phyloP scores from a whole-genome alignment of 768 basidiomycete species.

The Pleurotus giganteus region DNA sequence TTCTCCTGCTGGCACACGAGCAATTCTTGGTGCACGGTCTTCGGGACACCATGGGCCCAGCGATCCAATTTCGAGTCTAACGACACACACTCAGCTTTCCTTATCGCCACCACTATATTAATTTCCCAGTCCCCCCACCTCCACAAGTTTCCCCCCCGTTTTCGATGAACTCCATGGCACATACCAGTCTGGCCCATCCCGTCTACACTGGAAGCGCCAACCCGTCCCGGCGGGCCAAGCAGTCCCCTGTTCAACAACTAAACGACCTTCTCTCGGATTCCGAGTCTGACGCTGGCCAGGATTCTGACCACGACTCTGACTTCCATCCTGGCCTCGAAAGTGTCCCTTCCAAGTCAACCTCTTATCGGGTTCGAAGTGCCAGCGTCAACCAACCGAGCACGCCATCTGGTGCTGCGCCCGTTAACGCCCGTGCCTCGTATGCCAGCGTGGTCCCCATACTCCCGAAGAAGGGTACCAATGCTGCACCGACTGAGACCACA shows the following conservation, averaged over 20 bases:
- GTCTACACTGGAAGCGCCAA: slow-evolving; percentile 35
- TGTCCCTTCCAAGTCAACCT: background rate
- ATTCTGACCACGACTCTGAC: slow-evolving; percentile 6
- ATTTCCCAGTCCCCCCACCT: background rate
- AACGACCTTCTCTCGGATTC: background rate
- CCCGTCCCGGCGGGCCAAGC: slow-evolving; percentile 38
- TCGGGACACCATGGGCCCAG: background rate
- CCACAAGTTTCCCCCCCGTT: background rate
- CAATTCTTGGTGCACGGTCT: slow-evolving; percentile 11
- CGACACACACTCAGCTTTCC: slow-evolving; percentile 6
- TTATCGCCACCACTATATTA: slow-evolving; percentile 7
- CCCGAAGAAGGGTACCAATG: slow-evolving; percentile 17
- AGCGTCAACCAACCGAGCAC: slow-evolving; percentile 10
- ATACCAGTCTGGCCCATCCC: slow-evolving; percentile 14
- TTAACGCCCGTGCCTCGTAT: background rate
- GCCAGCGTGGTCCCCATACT: slow-evolving; percentile 19
- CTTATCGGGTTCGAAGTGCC: slow-evolving; percentile 11
- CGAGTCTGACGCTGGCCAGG: slow-evolving; percentile 7
- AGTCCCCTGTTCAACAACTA: slow-evolving; percentile 4
- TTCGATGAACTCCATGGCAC: background rate
- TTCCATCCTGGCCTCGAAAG: slow-evolving; percentile 11
- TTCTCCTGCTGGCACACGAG: slow-evolving; percentile 22
- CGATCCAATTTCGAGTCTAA: slow-evolving; percentile 4
- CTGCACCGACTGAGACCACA: slow-evolving; percentile 2
- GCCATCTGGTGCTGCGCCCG: background rate